These are phyloP conservation scores for Myrica gale DNA, from an alignment of 306 rosid species.

Conservation along the genomic window DNA sequence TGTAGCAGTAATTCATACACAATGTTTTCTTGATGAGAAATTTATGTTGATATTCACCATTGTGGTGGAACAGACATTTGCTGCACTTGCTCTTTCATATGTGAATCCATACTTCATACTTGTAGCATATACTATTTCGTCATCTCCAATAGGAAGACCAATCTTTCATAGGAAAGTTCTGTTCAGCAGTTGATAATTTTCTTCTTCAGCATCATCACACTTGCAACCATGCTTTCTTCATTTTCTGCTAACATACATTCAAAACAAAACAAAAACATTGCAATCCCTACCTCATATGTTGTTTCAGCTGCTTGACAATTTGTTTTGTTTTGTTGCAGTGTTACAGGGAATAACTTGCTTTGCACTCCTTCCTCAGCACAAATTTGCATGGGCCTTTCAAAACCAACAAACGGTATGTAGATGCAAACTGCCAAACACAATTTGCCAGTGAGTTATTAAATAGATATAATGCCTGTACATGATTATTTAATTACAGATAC, in stretches of 20 bases:
- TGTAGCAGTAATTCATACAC: background rate
- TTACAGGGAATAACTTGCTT: slow-evolving; percentile 81
- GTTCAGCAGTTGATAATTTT: background rate
- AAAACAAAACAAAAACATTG: background rate
- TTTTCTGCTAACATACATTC: background rate
- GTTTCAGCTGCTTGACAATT: slow-evolving; percentile 22
- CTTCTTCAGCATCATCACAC: background rate
- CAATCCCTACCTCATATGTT: background rate
- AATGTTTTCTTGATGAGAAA: background rate
- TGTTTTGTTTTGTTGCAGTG: slow-evolving; percentile 43
- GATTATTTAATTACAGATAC: slow-evolving; percentile 48
- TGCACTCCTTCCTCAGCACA: slow-evolving; percentile 53
- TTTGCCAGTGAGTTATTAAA: slow-evolving; percentile 10
- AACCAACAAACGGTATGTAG: slow-evolving; percentile 66
- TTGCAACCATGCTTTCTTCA: background rate
- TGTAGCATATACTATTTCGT: background rate
- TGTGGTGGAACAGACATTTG: background rate
- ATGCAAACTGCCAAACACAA: slow-evolving; percentile 8
- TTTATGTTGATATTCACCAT: background rate
- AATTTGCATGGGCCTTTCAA: slow-evolving; percentile 48
- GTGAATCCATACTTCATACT: background rate
- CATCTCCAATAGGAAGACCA: background rate
- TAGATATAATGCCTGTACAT: slow-evolving; percentile 8
- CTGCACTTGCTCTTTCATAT: background rate
- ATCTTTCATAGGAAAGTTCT: background rate